Percentiles rank a stretch among this genome's conserved stretches.
Conservation (phyloP, 345 rosid genomes). For the Eucalyptus melliodora region DNA sequence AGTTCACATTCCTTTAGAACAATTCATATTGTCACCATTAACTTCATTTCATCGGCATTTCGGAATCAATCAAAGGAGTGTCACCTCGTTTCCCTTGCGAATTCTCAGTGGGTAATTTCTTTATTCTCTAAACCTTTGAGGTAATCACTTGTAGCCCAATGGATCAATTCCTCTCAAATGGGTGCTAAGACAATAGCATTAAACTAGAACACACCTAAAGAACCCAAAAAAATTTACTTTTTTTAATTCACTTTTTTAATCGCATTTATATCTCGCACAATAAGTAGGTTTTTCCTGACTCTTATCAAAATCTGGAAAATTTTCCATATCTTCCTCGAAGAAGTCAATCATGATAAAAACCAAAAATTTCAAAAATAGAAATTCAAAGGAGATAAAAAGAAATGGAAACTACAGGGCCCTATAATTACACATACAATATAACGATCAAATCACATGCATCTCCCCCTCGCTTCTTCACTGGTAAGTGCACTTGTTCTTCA, state of each 20-base stretch:
- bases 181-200: background rate
- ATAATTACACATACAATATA: background rate
- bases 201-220: background rate
- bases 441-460: background rate
- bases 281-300: too few species aligned
- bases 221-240: background rate
- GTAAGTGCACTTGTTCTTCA: slow-evolving; percentile 39
- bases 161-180: background rate
- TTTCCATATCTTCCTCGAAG: background rate
- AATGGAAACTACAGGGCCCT: background rate
- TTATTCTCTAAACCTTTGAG: background rate
- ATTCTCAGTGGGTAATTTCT: background rate
- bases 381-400: background rate
- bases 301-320: background rate
- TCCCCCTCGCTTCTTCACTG: background rate
- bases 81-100: background rate
- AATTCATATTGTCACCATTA: background rate
- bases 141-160: background rate
- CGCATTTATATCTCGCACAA: background rate
- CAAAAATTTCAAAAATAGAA: background rate
- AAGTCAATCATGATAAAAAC: background rate
- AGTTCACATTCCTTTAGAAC: background rate
- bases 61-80: background rate
- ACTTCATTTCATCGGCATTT: background rate
- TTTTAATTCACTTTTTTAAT: too few species aligned